phyloP scores from a whole-genome alignment of 2,329 filamentous ascomycete genomes.

The Calycina herbarum region DNA sequence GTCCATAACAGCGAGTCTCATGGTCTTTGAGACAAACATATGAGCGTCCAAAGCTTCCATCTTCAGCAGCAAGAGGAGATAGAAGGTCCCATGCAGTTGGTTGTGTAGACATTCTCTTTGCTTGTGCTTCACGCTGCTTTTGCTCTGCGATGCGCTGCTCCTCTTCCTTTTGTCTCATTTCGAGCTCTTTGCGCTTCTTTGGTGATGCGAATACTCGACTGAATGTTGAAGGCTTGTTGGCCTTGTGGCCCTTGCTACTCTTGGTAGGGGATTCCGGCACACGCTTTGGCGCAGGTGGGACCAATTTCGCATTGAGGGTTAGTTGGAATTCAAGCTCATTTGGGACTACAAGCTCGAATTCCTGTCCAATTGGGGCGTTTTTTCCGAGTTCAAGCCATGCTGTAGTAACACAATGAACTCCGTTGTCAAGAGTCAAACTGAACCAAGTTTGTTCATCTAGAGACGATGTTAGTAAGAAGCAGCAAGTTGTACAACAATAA shows the following conservation, averaged over 20 bases:
- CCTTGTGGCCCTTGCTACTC: slow-evolving; percentile 60
- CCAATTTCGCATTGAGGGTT: slow-evolving; percentile 91
- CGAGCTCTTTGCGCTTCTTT: slow-evolving; percentile 94
- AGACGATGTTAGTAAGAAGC: slow-evolving; percentile 30
- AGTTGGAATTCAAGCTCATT: slow-evolving; percentile 99
- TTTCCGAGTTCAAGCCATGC: slow-evolving; percentile 90
- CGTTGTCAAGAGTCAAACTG: slow-evolving; percentile 95
- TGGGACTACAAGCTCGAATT: slow-evolving; percentile 95
- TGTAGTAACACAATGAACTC: slow-evolving; percentile 95
- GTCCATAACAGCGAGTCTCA: slow-evolving; percentile 82
- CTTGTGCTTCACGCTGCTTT: slow-evolving; percentile 63
- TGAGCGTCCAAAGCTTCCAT: slow-evolving; percentile 90
- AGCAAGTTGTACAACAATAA: background rate
- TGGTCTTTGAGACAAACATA: slow-evolving; percentile 95
- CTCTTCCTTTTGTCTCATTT: slow-evolving; percentile 79
- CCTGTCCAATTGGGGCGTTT: slow-evolving; percentile 92
- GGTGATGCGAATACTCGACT: slow-evolving; percentile 91
- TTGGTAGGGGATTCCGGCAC: slow-evolving; percentile 61
- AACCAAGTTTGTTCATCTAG: slow-evolving; percentile 89
- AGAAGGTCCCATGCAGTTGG: slow-evolving; percentile 83
- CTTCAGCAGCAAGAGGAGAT: slow-evolving; percentile 81
- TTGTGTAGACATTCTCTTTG: slow-evolving; percentile 60
- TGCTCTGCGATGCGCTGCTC: slow-evolving; percentile 67
- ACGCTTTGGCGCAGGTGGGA: slow-evolving; percentile 68
- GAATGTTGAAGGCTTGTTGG: slow-evolving; percentile 81